Evolutionary conservation across 495 filamentous ascomycete genomes (phyloP).

Genomic region (Corynascus novoguineensis): DNA sequence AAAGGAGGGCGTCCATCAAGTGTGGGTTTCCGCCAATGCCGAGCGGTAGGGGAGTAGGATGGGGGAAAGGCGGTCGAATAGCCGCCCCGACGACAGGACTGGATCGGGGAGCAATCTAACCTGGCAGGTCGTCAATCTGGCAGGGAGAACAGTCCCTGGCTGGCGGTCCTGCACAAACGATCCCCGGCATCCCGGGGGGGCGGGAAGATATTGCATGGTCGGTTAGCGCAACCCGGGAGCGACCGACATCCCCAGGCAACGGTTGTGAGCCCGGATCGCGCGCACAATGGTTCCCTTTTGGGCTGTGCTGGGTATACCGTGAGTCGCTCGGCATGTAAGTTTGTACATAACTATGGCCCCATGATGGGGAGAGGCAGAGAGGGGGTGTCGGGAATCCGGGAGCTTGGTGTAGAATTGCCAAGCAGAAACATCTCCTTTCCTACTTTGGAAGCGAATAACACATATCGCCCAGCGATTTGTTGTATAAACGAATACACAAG

Average conservation of each 20-base stretch:
- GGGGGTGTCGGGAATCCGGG: neutral
- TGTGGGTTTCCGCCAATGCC: slow-evolving; percentile 14
- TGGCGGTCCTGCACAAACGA: slow-evolving; percentile 11
- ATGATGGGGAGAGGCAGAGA: neutral
- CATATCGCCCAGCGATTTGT: too few relatives aligned
- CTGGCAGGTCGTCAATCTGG: slow-evolving; percentile 2
- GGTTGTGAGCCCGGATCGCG: neutral
- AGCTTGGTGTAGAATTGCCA: neutral
- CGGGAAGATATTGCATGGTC: slow-evolving; percentile 6
- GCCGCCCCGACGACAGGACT: slow-evolving; percentile 7
- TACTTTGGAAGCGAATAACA: neutral
- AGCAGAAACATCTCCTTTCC: neutral
- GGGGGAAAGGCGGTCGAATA: slow-evolving; percentile 13
- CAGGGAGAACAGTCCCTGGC: slow-evolving; percentile 9
- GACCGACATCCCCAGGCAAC: neutral
- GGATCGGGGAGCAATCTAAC: slow-evolving; percentile 13
- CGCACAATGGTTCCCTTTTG: neutral
- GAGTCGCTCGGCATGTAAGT: neutral
- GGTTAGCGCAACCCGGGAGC: neutral
- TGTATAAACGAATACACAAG: too few relatives aligned
- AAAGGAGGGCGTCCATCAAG: neutral
- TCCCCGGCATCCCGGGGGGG: slow-evolving; percentile 8
- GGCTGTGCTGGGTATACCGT: slow-evolving; percentile 5
- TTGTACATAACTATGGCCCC: too few relatives aligned
- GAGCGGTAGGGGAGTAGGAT: slow-evolving; percentile 8